Conservation (phyloP, 176 grass and related monocot species). For the Chrysopogon serrulatus region DNA sequence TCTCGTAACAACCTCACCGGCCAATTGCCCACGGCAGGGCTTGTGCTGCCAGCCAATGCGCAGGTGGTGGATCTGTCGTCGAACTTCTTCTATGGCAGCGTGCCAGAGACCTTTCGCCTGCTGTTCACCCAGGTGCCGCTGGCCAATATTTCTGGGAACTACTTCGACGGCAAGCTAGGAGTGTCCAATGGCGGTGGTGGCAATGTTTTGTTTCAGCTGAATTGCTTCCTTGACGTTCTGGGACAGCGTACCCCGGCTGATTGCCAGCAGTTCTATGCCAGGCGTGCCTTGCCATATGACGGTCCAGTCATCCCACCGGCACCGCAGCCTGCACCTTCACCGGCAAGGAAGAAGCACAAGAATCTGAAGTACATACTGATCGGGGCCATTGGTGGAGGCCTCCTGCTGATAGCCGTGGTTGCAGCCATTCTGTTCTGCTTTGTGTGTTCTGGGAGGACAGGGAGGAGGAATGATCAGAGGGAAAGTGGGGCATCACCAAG, state of each 20-base stretch:
- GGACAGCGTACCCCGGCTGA: slow-evolving; percentile 54
- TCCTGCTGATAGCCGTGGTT: slow-evolving; percentile 37
- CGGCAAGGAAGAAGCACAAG: slow-evolving; percentile 24
- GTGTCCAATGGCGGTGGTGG: not conserved
- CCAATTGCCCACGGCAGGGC: slow-evolving; percentile 31
- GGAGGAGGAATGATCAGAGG: slow-evolving; percentile 31
- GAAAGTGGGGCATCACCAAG: not conserved
- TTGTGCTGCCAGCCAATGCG: slow-evolving; percentile 23
- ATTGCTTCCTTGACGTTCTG: slow-evolving; percentile 55
- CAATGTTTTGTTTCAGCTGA: slow-evolving; percentile 45
- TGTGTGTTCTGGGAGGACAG: slow-evolving; percentile 22
- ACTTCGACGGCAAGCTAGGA: slow-evolving; percentile 63
- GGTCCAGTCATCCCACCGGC: not conserved
- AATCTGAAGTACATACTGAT: slow-evolving; percentile 89
- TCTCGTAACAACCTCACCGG: slow-evolving; percentile 75
- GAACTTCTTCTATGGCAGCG: slow-evolving; percentile 59
- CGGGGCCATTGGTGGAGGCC: slow-evolving; percentile 54
- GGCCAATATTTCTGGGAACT: slow-evolving; percentile 75
- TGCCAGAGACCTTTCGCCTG: slow-evolving; percentile 47
- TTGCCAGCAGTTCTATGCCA: slow-evolving; percentile 59
- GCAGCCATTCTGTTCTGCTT: slow-evolving; percentile 42
- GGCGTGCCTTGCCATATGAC: slow-evolving; percentile 40
- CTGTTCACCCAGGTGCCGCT: slow-evolving; percentile 30
- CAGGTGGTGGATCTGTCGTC: slow-evolving; percentile 66
- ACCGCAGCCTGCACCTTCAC: not conserved